phyloP scores from a whole-genome alignment of 441 rosid species.

The Euphorbia celastroides region DNA sequence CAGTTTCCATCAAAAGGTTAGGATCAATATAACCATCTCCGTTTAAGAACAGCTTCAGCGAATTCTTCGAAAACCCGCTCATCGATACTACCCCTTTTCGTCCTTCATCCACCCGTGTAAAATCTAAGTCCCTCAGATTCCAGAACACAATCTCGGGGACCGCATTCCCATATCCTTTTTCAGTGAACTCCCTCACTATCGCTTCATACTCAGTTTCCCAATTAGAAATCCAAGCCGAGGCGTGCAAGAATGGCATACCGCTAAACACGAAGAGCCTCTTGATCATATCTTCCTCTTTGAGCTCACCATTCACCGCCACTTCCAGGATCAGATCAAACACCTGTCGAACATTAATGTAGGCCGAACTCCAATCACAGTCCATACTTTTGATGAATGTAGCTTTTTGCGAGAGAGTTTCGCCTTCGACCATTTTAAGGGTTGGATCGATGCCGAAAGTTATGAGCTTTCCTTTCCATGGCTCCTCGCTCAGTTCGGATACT shows the following conservation, averaged over 20 bases:
- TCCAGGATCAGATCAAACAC: conserved; percentile 25
- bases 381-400: conserved; percentile 29
- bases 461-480: conserved; percentile 32
- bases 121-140: conserved; percentile 51
- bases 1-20: conserved; percentile 35
- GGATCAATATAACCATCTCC: conserved; percentile 31
- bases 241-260: conserved; percentile 40
- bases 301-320: conserved; percentile 19
- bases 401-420: conserved; percentile 31
- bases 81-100: conserved; percentile 49
- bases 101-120: conserved; percentile 41
- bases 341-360: conserved; percentile 20
- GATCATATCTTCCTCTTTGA: conserved; percentile 23
- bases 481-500: conserved; percentile 41
- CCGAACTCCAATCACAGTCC: not conserved
- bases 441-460: conserved; percentile 43
- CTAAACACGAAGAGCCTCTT: conserved; percentile 26
- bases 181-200: conserved; percentile 33
- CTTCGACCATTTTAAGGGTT: conserved; percentile 31
- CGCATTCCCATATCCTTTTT: conserved; percentile 39
- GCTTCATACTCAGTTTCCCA: conserved; percentile 47
- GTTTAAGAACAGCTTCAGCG: conserved; percentile 47
- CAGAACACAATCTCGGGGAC: conserved; percentile 56
- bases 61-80: conserved; percentile 57
- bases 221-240: conserved; percentile 7